phyloP scores from a whole-genome alignment of 352 stramenopile species.

The Phytophthora pisi region DNA sequence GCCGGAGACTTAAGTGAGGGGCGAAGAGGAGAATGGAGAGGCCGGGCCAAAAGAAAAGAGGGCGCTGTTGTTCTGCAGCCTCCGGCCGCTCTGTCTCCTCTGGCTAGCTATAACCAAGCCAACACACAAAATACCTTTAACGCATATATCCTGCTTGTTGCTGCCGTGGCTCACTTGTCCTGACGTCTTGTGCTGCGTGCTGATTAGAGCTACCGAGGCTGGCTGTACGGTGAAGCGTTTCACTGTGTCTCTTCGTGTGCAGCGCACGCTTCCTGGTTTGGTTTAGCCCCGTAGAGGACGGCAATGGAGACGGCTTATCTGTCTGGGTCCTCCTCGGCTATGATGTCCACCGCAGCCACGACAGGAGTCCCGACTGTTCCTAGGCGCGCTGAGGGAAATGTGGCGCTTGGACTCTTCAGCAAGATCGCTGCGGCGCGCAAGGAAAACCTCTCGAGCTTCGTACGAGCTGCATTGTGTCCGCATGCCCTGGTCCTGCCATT shows the following conservation, averaged over 20 bases:
- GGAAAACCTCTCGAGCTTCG: slow-evolving; percentile 63
- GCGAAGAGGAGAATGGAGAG: slow-evolving; percentile 14
- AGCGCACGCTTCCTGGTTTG: slow-evolving; percentile 1
- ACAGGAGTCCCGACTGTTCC: slow-evolving; percentile 12
- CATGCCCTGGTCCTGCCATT: not conserved
- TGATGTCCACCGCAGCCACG: slow-evolving; percentile 12
- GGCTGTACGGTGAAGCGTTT: slow-evolving; percentile 7
- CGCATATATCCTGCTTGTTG: slow-evolving; percentile 7
- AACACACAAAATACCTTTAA: slow-evolving; percentile 46
- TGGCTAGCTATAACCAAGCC: slow-evolving; percentile 39
- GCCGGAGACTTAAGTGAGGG: slow-evolving; percentile 68
- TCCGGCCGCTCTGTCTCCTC: slow-evolving; percentile 16
- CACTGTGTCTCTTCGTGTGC: slow-evolving; percentile 25
- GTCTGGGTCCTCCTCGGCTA: slow-evolving; percentile 16
- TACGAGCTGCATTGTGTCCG: slow-evolving; percentile 20
- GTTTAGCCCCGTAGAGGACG: not conserved
- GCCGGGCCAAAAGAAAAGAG: slow-evolving; percentile 16
- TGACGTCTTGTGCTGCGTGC: slow-evolving; percentile 9
- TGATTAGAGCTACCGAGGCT: slow-evolving; percentile 1
- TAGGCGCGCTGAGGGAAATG: slow-evolving; percentile 41
- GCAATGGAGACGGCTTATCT: slow-evolving; percentile 30
- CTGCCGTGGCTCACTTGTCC: not conserved
- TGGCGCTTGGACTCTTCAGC: slow-evolving; percentile 71
- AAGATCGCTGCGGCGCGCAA: slow-evolving; percentile 78
- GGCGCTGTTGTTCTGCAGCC: slow-evolving; percentile 23